These are phyloP conservation scores for Flaveria trinervia DNA, from an alignment of 129 eudicot genomes.

Conservation along the genomic window DNA sequence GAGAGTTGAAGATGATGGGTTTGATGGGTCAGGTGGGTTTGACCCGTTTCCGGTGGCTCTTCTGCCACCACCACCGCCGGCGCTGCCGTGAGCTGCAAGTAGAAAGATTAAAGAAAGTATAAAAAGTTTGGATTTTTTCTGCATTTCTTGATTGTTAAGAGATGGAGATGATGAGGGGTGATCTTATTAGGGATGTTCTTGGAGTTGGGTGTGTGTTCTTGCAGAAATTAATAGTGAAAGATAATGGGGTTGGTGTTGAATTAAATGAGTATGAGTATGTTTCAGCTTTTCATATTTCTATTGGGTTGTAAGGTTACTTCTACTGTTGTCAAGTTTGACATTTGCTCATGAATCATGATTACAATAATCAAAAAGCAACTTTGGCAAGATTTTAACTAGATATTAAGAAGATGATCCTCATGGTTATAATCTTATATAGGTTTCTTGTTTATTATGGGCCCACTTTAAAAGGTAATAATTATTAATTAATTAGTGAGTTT, in stretches of 20 bases:
- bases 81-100: conserved; percentile 14
- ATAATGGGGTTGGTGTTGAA: conserved; percentile 38
- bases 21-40: conserved; percentile 14
- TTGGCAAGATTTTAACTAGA: background rate
- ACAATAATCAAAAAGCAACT: background rate
- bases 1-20: conserved; percentile 17
- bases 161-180: conserved; percentile 20
- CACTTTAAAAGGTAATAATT: background rate
- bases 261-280: conserved; percentile 37
- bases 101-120: conserved; percentile 28
- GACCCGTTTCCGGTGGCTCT: conserved; percentile 17
- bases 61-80: conserved; percentile 10
- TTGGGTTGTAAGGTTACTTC: background rate
- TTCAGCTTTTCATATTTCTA: conserved; percentile 4
- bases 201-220: conserved; percentile 23
- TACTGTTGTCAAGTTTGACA: conserved; percentile 27
- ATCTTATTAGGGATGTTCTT: conserved; percentile 26
- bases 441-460: background rate
- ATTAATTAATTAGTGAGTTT: background rate
- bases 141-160: conserved; percentile 19
- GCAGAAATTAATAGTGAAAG: conserved; percentile 30
- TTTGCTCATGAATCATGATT: conserved; percentile 20
- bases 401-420: conserved; percentile 8
- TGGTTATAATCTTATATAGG: background rate
- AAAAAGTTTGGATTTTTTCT: conserved; percentile 20